Conservation (phyloP, 768 basidiomycete species). For the Pholiota conissans region DNA sequence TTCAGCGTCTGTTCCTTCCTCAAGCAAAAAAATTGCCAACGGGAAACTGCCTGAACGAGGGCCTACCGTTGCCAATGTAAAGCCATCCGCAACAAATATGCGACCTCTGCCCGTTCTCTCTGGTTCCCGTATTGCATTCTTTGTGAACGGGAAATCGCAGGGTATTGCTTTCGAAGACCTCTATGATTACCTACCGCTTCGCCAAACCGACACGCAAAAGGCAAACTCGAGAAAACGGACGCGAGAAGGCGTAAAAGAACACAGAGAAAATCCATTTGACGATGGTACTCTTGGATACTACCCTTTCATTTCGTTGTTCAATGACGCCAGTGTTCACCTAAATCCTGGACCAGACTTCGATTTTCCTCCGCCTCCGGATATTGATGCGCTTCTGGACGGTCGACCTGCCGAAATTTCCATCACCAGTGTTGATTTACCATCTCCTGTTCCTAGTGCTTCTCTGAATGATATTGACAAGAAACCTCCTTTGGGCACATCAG, state of each 20-base stretch:
- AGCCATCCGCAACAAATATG: conserved; percentile 40
- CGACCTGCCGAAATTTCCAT: conserved; percentile 3
- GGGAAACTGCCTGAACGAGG: conserved; percentile 70
- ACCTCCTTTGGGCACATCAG: neutral
- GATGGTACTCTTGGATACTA: conserved; percentile 96
- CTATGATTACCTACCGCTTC: conserved; percentile 87
- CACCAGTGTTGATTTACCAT: neutral
- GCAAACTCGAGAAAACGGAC: conserved; percentile 62
- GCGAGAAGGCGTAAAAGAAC: conserved; percentile 71
- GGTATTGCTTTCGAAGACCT: conserved; percentile 84
- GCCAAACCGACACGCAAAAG: conserved; percentile 61
- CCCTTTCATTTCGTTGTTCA: conserved; percentile 92
- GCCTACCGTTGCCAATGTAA: conserved; percentile 33
- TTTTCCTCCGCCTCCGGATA: conserved; percentile 75
- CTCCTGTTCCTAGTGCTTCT: neutral
- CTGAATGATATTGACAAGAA: neutral
- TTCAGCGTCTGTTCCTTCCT: conserved; percentile 56
- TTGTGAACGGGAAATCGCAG: conserved; percentile 86
- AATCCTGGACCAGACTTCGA: conserved; percentile 91
- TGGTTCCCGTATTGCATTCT: conserved; percentile 82
- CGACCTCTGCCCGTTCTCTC: conserved; percentile 70
- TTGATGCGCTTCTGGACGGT: conserved; percentile 61
- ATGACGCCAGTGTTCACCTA: conserved; percentile 78
- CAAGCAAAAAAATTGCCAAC: conserved; percentile 64
- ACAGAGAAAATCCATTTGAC: conserved; percentile 84